Percentiles rank a stretch among this genome's conserved stretches.
phyloP scores from a whole-genome alignment of 495 filamentous ascomycete species.

The Aspergillus asperescens region DNA sequence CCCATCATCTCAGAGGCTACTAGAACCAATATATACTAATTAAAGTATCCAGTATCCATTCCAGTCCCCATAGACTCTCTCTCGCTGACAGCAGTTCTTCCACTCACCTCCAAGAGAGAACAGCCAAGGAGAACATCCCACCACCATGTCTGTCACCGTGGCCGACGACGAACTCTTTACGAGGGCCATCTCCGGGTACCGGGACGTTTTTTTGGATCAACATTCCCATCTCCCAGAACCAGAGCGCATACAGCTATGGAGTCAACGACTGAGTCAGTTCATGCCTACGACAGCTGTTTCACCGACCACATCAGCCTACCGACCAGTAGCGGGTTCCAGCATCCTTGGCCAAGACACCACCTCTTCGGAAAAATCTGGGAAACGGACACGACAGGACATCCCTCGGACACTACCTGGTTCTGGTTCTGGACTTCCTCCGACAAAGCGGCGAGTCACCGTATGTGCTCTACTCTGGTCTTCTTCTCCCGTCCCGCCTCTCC shows the following conservation, averaged over 20 bases:
- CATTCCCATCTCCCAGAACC: slow-evolving; percentile 43
- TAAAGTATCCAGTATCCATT: background rate
- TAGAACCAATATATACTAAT: slow-evolving; percentile 5
- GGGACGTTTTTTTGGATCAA: slow-evolving; percentile 42
- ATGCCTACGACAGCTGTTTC: slow-evolving; percentile 25
- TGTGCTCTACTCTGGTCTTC: slow-evolving; percentile 42
- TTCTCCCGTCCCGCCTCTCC: slow-evolving; percentile 29
- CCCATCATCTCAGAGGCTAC: background rate
- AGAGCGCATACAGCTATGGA: slow-evolving; percentile 43
- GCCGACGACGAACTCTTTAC: slow-evolving; percentile 44
- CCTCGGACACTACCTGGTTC: slow-evolving; percentile 40
- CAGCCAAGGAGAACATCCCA: slow-evolving; percentile 16
- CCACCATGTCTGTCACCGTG: slow-evolving; percentile 35
- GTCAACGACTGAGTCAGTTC: slow-evolving; percentile 38
- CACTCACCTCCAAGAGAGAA: slow-evolving; percentile 5
- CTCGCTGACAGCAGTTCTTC: slow-evolving; percentile 29
- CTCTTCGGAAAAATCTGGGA: slow-evolving; percentile 33
- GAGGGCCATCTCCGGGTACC: slow-evolving; percentile 43
- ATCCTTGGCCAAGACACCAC: slow-evolving; percentile 20
- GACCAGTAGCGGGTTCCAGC: slow-evolving; percentile 22
- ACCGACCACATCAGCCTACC: slow-evolving; percentile 18
- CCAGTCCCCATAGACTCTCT: slow-evolving; percentile 9
- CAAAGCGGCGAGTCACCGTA: slow-evolving; percentile 50
- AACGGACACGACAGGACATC: slow-evolving; percentile 44
- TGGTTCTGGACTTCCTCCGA: slow-evolving; percentile 37